Percentiles rank a stretch among this genome's conserved stretches.
phyloP scores from a whole-genome alignment of 140 eudicot species.

The Senecio squalidus region DNA sequence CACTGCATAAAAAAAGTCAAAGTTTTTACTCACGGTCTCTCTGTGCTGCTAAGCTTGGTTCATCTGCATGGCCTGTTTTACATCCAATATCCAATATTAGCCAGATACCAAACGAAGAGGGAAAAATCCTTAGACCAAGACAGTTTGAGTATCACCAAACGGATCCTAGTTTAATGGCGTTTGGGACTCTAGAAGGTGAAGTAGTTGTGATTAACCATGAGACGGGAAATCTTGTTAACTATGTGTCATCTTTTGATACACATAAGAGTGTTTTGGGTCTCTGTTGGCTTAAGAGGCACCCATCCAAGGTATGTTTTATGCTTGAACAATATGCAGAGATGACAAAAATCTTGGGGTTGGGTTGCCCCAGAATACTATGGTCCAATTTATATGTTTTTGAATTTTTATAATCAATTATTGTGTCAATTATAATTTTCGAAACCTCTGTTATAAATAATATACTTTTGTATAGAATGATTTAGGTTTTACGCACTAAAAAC shows the following conservation, averaged over 20 bases:
- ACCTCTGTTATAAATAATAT: too few species aligned
- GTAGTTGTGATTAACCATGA: conserved; percentile 74
- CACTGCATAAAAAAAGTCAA: conserved; percentile 33
- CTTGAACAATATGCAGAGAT: not conserved
- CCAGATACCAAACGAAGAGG: conserved; percentile 22
- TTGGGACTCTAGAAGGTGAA: conserved; percentile 85
- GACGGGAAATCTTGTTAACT: conserved; percentile 42
- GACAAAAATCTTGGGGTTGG: not conserved
- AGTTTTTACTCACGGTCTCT: conserved; percentile 54
- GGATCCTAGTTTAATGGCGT: conserved; percentile 60
- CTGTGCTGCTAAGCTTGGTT: conserved; percentile 72
- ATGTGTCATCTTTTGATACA: conserved; percentile 43
- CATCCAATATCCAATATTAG: conserved; percentile 41
- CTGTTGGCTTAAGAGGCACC: conserved; percentile 71
- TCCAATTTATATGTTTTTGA: too few species aligned
- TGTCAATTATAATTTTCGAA: too few species aligned
- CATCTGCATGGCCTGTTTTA: conserved; percentile 52
- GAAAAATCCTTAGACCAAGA: conserved; percentile 59
- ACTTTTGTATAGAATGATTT: too few species aligned
- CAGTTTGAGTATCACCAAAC: conserved; percentile 82
- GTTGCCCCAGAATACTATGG: too few species aligned
- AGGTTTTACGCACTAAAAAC: too few species aligned
- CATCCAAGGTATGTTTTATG: conserved; percentile 61
- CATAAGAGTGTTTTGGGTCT: conserved; percentile 63
- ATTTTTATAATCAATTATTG: too few species aligned